Base-by-base conservation (phyloP, 768 basidiomycete species). In the Gloeopeniophorella convolvens region DNA sequence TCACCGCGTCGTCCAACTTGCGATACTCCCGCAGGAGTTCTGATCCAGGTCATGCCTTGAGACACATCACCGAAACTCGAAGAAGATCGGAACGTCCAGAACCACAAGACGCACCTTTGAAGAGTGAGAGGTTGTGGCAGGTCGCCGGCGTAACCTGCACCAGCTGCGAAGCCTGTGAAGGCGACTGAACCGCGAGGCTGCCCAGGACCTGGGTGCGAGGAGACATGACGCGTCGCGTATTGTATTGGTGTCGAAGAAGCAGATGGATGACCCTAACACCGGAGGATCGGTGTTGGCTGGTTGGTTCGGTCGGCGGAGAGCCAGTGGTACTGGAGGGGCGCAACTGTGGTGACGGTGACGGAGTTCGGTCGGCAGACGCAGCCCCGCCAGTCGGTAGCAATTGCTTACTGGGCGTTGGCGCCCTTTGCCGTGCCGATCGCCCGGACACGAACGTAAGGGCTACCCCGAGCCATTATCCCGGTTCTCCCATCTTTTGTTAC, bases 1-100 rank as follows among this genome's bases (percentile, higher is more conserved):
- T 78, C 57, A 92, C 83, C 6, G 79, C 71, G 61, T 92, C 89
- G 66, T 92, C 89, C 12, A 91, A 69, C 59, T 73, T 79, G 60
- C 89, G 76, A 65, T 90, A 91, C 66, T 91, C 88, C 62, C 74
- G 81, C 65, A 92, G 72, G 60, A 91, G 78, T 53, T 89, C 89
- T 92, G 63, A 41, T 46, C 45, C 51, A 12, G 21, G 15, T 30
- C 45, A 39, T 49, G 20, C 13, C 31, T 48, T 36, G 45, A 51
- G 46, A 54, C 28, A 39, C 35, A 41, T 28, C 20, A 46, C 32
- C 20, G 4, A 21, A 20, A 34, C 23, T 41, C 30, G 26, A 26
- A 27, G 11, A 35, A 28, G 48, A 47, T 47, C 45, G 32, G 50
- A 32, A 23, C 39, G 42, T 13, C 28, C 20, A 23, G 9, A 34